Conservation (phyloP, 768 basidiomycete genomes). For the Boletus rubropictus region DNA sequence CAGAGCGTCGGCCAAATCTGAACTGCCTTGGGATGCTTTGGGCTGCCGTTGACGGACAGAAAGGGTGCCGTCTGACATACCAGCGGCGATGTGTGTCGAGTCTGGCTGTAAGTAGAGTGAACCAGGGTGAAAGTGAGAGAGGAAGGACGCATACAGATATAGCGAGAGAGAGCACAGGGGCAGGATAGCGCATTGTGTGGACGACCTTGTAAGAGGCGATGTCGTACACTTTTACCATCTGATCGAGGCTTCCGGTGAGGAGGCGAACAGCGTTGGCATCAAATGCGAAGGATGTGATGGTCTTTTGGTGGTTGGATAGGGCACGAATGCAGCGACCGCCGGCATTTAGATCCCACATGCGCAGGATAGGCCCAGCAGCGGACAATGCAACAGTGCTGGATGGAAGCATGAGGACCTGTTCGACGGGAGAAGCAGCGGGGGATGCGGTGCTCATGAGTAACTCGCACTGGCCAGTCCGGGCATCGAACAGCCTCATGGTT, state of each 20-base stretch:
- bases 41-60: constrained; percentile 87
- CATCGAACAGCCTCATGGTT: constrained; percentile 82
- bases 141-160: constrained; percentile 58
- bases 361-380: constrained; percentile 85
- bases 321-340: constrained; percentile 87
- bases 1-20: constrained; percentile 36
- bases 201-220: constrained; percentile 90
- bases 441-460: constrained; percentile 62
- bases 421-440: constrained; percentile 55
- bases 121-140: neutral
- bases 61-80: constrained; percentile 98
- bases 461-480: constrained; percentile 76
- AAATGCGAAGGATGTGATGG: constrained; percentile 84
- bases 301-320: constrained; percentile 97
- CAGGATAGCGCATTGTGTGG: constrained; percentile 98
- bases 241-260: constrained; percentile 87
- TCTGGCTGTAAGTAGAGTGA: constrained; percentile 59
- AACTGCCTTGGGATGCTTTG: constrained; percentile 55
- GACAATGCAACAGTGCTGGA: constrained; percentile 83
- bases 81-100: constrained; percentile 92
- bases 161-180: constrained; percentile 83
- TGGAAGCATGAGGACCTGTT: constrained; percentile 89
- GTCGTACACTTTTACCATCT: constrained; percentile 99
- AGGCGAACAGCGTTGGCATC: constrained; percentile 71
- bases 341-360: constrained; percentile 92